Base-by-base conservation (phyloP, 2,329 filamentous ascomycete genomes). In the Zarea fungicola region DNA sequence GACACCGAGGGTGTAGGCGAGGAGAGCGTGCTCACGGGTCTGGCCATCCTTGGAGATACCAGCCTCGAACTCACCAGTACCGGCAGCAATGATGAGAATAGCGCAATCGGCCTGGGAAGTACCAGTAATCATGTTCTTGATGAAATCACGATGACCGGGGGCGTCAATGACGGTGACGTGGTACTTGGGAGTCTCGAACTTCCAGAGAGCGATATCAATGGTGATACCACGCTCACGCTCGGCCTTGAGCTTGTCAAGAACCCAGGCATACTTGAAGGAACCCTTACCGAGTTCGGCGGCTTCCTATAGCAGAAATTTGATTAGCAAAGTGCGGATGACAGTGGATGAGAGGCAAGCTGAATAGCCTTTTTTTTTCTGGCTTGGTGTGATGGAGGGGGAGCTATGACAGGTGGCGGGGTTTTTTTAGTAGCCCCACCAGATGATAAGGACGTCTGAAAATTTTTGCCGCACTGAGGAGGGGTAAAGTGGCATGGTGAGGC, bases 101-200 rank as follows among this genome's bases (percentile, higher is more conserved):
- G 93, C 93, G 80, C 93, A 97, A 73, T 99, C 93, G 67, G 93
- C 93, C 87, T 97, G 93, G 76, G 93, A 99, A 72, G 93, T 97
- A 91, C 93, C 93, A 87, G 93, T 97, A 77, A 99, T 99, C 93
- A 99, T 99, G 91, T 97, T 99, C 92, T 99, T 99, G 89, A 99
- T 97, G 85, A 97, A 99, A 74, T 99, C 93, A 93, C 93, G 92
- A 80, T 99, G 93, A 79, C 93, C 93, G 70, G 93, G 93, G 75
- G 93, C 93, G 71, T 99, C 87, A 78, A 95, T 96, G 81, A 96
- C 91, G 68, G 92, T 96, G 77, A 96, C 90, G 73, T 89, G 87
- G 84, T 95, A 96, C 80, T 87, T 95, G 70, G 87, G 85, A 67
- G 93, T 97, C 83, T 97, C 90, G 84, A 97, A 97, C 88, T 97